Percentiles rank a stretch among this genome's conserved stretches.
phyloP scores from a whole-genome alignment of 768 basidiomycete genomes.

The Rhizopogon roseolus region DNA sequence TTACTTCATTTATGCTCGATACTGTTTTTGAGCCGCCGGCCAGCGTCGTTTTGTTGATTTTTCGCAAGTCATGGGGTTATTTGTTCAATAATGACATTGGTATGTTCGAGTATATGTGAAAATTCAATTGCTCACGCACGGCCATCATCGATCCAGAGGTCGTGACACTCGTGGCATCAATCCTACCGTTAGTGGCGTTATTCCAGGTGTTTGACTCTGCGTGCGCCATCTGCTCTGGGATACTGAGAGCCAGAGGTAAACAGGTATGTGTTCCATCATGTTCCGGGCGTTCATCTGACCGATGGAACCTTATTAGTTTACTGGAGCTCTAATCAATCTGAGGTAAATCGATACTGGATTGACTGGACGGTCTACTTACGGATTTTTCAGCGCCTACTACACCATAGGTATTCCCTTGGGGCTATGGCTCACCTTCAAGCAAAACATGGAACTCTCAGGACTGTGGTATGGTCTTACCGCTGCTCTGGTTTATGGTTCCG shows the following conservation, averaged over 20 bases:
- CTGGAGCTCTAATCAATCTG: constrained; percentile 77
- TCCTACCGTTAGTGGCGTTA: constrained; percentile 72
- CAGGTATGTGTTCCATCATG: constrained; percentile 36
- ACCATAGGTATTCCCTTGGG: constrained; percentile 80
- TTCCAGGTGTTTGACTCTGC: constrained; percentile 84
- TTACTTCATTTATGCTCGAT: neutral
- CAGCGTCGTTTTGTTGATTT: constrained; percentile 51
- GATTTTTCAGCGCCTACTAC: constrained; percentile 59
- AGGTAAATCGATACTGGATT: constrained; percentile 35
- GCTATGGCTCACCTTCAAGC: constrained; percentile 68
- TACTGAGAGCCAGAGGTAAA: constrained; percentile 80
- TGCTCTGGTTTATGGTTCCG: constrained; percentile 49
- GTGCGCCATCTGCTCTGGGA: constrained; percentile 66
- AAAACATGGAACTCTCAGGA: constrained; percentile 58
- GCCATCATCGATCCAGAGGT: constrained; percentile 12
- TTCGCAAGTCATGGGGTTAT: constrained; percentile 65
- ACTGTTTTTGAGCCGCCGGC: neutral
- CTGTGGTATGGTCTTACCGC: constrained; percentile 85
- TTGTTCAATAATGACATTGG: constrained; percentile 70
- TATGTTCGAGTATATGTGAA: constrained; percentile 16
- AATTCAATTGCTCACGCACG: neutral
- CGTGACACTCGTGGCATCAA: constrained; percentile 42
- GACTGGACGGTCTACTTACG: neutral
- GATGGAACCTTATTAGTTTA: constrained; percentile 37
- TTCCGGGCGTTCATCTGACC: neutral